Evolutionary conservation across 2,329 filamentous ascomycete genomes (phyloP), one percentile per base, ranked within the genome.

Genomic region (Byssochlamys sp.): DNA sequence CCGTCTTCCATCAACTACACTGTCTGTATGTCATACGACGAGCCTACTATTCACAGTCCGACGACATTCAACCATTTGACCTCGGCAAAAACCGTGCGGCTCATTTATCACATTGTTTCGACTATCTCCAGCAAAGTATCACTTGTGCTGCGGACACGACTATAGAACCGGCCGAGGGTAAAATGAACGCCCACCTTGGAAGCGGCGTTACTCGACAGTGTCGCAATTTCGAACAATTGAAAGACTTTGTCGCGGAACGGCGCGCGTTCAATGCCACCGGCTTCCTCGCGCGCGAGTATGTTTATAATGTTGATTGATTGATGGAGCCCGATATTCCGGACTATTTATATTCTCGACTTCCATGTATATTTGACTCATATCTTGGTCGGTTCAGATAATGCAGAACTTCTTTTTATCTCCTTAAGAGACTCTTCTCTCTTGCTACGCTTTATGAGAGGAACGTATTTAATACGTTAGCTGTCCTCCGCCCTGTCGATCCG

Each of bases 1-100:
- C 51, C 29, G 71, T 72, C 14, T 75, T 74, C 63, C 73, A 75
- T 61, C 73, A 75, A 56, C 67, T 75, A 0, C 72, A 75, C 57
- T 75, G 73, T 58, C 62, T 74, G 28, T 75, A 71, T 10, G 74
- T 72, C 54, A 45, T 61, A 71, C 53, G 67, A 70, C 14, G 64
- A 67, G 61, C 69, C 69, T 56, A 71, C 6, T 75, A 71, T 62
- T 69, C 58, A 65, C 26, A 61, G 68, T n/a, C 39, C n/a, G 45
- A 54, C 73, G 57, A 68, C 68, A 7, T 11, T 10, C 63, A 71
- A 31, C 55, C 54, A 9, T 61, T 61, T 29, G 59, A 61, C 33
- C 53, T 60, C 12, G 59, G 58, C 4, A 51, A 53, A 3, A 68
- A 73, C 53, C 65, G 72, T 1, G 71, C 69, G 2, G 67, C 70